Evolutionary conservation across 805 yeast species (phyloP), one percentile per base, ranked within the genome.

Genomic region (Starmerella kuoi): DNA sequence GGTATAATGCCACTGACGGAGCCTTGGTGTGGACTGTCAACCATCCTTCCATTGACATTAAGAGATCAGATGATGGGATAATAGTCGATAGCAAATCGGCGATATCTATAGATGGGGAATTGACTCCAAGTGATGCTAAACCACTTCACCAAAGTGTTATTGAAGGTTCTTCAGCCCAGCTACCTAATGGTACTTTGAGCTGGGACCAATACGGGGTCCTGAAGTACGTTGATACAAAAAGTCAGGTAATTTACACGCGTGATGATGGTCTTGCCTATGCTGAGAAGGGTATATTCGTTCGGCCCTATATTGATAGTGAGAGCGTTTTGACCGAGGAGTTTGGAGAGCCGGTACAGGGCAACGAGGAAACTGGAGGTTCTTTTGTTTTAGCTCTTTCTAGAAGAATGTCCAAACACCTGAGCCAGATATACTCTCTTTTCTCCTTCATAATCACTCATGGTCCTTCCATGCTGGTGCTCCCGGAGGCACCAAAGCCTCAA

Each of bases 241-340:
- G 42, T 18, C 46, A 48, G 20, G 37, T 39, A 5, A 18, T 22
- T 5, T 57, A 59, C 60, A 34, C 48, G 6, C 52, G 59, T 7
- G 55, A 59, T 18, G 62, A 61, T 36, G 55, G 60, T 12, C 47
- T 57, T 22, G 51, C 60, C 7, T 26, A 47, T 3, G 50, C 49
- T 18, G 45, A 42, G 18, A 42, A 48, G n/a, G 55, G 52, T 2
- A 45, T 48, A 17, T 53, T 61, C 31, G 45, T 61, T 15, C 35
- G 18, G 4, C 20, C 42, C 18, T 17, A 15, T 17, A 12, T 3
- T 17, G 41, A 35, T 5, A 33, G 15, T 24, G 37, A 25, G 31
- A 31, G 31, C 30, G 19, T 32, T 23, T 25, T 41, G 20, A 20
- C 20, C 20, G 37, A 41, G n/a, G 33, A 25, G 15, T 15, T 30